A percentile compares a stretch with the other conserved stretches of the same genome.
Evolutionary conservation across 23 red algal genomes (phyloP).

Genomic region (Gracilariopsis chorda): DNA sequence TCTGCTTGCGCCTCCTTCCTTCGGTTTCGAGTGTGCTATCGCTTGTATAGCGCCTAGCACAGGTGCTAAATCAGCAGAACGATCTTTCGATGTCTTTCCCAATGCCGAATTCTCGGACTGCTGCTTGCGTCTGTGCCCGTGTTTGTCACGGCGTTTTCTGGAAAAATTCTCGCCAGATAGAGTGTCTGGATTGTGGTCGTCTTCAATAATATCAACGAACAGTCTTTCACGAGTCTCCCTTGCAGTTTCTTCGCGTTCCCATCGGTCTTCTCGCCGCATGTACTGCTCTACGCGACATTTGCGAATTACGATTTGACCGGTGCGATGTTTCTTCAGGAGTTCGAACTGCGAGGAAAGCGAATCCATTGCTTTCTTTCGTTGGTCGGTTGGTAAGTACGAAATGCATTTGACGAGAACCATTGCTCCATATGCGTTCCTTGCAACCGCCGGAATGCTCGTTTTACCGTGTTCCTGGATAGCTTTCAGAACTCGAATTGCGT

Average conservation of each 20-base stretch:
- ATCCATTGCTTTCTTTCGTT: constrained; percentile 49
- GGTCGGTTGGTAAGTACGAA: background rate
- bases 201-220: constrained; percentile 48
- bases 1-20: no score
- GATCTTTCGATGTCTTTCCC: no score
- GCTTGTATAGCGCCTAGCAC: no score
- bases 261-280: constrained; percentile 30
- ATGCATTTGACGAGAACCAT: constrained; percentile 19
- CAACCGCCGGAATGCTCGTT: background rate
- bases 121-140: no score
- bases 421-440: constrained; percentile 40
- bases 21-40: no score
- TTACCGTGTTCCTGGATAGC: background rate
- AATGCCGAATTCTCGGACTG: no score
- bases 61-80: no score
- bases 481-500: constrained; percentile 8
- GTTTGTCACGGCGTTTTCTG: no score
- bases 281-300: constrained; percentile 71
- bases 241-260: constrained; percentile 35
- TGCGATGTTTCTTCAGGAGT: constrained; percentile 7
- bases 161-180: no score
- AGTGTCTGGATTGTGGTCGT: background rate
- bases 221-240: constrained; percentile 47
- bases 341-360: background rate
- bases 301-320: constrained; percentile 31